Evolutionary conservation across 345 rosid species (phyloP).

Genomic region (Boechera stricta): DNA sequence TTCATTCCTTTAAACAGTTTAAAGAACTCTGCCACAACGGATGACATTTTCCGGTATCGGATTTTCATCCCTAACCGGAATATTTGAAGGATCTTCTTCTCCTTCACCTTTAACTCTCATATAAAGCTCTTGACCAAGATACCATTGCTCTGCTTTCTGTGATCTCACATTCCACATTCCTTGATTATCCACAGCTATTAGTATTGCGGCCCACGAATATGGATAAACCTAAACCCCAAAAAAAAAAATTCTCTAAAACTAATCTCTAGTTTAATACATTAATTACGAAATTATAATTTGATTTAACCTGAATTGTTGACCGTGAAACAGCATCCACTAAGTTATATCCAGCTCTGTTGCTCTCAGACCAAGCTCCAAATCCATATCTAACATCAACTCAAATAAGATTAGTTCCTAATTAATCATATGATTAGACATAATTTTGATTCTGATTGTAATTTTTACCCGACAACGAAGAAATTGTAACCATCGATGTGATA

Average conservation of each 20-base stretch:
- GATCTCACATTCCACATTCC: constrained; percentile 98
- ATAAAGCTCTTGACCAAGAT: constrained; percentile 75
- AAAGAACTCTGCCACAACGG: constrained; percentile 54
- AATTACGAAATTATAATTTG: not conserved
- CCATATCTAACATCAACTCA: constrained; percentile 51
- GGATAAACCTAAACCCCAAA: constrained; percentile 59
- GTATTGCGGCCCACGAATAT: constrained; percentile 65
- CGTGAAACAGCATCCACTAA: constrained; percentile 65
- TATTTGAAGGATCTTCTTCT: constrained; percentile 54
- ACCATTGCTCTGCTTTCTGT: constrained; percentile 71
- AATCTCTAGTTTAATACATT: not conserved
- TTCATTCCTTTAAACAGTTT: not conserved
- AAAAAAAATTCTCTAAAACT: not conserved
- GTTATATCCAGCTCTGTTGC: constrained; percentile 55
- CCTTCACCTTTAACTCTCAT: constrained; percentile 70
- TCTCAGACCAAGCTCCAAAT: constrained; percentile 60
- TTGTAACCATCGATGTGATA: constrained; percentile 73
- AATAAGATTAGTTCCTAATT: not conserved
- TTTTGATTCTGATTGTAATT: not conserved
- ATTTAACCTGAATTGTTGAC: constrained; percentile 61
- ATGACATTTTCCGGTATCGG: constrained; percentile 68
- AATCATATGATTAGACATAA: not conserved
- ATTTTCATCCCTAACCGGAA: constrained; percentile 49
- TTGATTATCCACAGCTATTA: constrained; percentile 76
- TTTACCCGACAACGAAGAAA: constrained; percentile 61